Percentiles rank a stretch among this genome's conserved stretches.
These are phyloP conservation scores for Tillandsia fasciculata DNA, from an alignment of 176 grass and related monocot genomes.

Conservation along the genomic window DNA sequence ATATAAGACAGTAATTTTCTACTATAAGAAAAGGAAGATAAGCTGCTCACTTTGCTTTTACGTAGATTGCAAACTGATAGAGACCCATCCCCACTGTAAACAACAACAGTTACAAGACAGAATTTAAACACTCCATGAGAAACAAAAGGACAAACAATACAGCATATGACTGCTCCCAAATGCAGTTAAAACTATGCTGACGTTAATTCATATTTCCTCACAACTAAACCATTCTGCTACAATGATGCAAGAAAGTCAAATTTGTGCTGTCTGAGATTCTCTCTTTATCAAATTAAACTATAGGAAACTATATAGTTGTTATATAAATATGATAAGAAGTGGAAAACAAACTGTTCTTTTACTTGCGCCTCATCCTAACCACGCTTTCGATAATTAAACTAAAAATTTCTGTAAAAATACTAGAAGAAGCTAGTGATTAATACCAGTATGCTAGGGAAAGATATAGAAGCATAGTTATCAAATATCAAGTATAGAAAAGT, in stretches of 20 bases:
- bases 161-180: background rate
- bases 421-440: too few species aligned
- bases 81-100: conserved; percentile 79
- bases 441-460: too few species aligned
- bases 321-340: too few species aligned
- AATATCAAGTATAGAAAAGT: conserved; percentile 1
- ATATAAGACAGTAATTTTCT: conserved; percentile 1
- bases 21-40: conserved; percentile 4
- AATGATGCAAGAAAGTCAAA: background rate
- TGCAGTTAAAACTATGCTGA: background rate
- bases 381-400: too few species aligned
- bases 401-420: too few species aligned
- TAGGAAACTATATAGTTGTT: too few species aligned
- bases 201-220: background rate
- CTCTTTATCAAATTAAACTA: too few species aligned
- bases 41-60: conserved; percentile 68
- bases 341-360: too few species aligned
- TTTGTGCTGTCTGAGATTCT: too few species aligned
- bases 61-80: conserved; percentile 69
- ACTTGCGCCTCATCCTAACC: too few species aligned
- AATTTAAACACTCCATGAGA: conserved; percentile 11
- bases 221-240: background rate
- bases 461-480: background rate
- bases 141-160: background rate
- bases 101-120: background rate